These are phyloP conservation scores for Parastagonospora nodorum DNA, from an alignment of 2,329 filamentous ascomycete genomes.

Conservation along the genomic window DNA sequence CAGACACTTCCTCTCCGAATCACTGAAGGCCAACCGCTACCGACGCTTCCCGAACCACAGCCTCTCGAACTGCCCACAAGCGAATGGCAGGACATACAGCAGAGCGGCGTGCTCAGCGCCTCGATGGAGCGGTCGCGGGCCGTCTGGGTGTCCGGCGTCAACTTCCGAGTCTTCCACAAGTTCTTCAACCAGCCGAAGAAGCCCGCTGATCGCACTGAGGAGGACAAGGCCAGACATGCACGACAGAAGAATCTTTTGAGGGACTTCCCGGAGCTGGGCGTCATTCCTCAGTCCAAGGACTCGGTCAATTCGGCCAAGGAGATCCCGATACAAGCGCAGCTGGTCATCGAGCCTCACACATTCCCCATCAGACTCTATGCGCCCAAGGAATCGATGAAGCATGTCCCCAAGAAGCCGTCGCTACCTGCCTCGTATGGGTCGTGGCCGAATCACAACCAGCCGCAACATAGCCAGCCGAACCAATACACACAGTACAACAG, in stretches of 20 bases:
- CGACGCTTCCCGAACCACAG: conserved; percentile 71
- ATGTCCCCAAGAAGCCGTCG: conserved; percentile 36
- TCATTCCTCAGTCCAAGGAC: conserved; percentile 47
- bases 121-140: conserved; percentile 74
- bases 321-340: conserved; percentile 48
- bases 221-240: conserved; percentile 61
- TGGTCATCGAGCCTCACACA: conserved; percentile 79
- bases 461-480: conserved; percentile 28
- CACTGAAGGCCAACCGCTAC: conserved; percentile 69
- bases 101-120: conserved; percentile 77
- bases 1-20: conserved; percentile 64
- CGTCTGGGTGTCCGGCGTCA: conserved; percentile 43
- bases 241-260: conserved; percentile 61
- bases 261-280: conserved; percentile 45
- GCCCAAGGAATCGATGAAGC: conserved; percentile 31
- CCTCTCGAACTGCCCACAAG: conserved; percentile 64
- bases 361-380: conserved; percentile 64
- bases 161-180: conserved; percentile 47
- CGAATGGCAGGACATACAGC: conserved; percentile 75
- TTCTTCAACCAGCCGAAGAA: conserved; percentile 45
- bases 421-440: conserved; percentile 33
- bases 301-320: conserved; percentile 3
- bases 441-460: conserved; percentile 41
- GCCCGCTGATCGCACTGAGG: conserved; percentile 65
- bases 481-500: conserved; percentile 33